A percentile compares a stretch with the other conserved stretches of the same genome.
These are phyloP conservation scores for Hypoxylon sp. DNA, from an alignment of 2,329 filamentous ascomycete species.

Conservation along the genomic window DNA sequence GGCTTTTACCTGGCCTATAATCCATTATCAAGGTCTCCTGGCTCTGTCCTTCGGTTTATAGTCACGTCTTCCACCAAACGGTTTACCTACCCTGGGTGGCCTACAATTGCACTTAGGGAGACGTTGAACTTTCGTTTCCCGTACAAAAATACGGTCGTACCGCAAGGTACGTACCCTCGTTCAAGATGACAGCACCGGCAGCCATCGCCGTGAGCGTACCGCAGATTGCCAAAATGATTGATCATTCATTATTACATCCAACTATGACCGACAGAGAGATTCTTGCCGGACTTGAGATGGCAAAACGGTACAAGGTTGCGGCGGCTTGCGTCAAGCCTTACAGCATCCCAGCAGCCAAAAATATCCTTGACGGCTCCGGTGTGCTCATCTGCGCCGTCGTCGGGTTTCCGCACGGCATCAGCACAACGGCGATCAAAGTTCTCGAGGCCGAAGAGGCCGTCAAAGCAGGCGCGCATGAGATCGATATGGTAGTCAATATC, in stretches of 20 bases:
- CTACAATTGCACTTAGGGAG: too few relatives aligned
- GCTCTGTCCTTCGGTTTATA: too few relatives aligned
- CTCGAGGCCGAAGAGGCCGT: constrained; percentile 60
- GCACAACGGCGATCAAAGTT: constrained; percentile 62
- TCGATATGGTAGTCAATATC: constrained; percentile 70
- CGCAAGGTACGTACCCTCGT: neutral
- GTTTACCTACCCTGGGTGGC: too few relatives aligned
- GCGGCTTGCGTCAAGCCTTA: constrained; percentile 69
- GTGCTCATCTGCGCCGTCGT: constrained; percentile 66
- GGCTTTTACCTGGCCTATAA: neutral
- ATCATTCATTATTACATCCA: constrained; percentile 69
- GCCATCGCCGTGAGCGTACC: constrained; percentile 53
- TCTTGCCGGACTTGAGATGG: constrained; percentile 56
- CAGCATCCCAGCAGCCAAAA: constrained; percentile 56
- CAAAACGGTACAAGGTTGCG: constrained; percentile 58
- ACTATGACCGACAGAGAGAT: constrained; percentile 67
- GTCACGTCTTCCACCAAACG: too few relatives aligned
- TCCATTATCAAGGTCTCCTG: too few relatives aligned
- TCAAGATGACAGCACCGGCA: constrained; percentile 12
- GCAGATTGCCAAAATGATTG: constrained; percentile 63
- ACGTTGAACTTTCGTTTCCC: too few relatives aligned
- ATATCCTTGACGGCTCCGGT: constrained; percentile 56
- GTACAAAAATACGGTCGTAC: too few relatives aligned
- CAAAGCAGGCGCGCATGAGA: constrained; percentile 58
- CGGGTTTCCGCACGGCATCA: constrained; percentile 68